phyloP scores from a whole-genome alignment of 1,284 basidiomycete species.

The Naganishia cerealis region DNA sequence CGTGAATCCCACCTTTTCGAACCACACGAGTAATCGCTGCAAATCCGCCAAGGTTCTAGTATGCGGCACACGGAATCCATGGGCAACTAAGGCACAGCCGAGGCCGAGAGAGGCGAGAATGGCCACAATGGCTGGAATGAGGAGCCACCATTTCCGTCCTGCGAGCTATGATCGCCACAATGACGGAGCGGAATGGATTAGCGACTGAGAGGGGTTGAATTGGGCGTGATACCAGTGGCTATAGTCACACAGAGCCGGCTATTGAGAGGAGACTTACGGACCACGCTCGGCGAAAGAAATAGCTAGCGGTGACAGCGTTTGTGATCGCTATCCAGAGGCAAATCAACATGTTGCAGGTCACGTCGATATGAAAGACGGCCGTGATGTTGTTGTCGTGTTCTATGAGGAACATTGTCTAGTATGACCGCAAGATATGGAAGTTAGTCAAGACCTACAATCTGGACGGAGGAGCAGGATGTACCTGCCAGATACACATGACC shows the following conservation, averaged over 20 bases:
- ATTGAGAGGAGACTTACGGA: not conserved
- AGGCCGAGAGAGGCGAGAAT: constrained; percentile 17
- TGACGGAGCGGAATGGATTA: not conserved
- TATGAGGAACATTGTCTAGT: constrained; percentile 19
- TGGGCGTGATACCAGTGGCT: not conserved
- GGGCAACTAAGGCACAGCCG: constrained; percentile 7
- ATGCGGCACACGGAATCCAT: constrained; percentile 12
- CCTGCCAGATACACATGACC: constrained; percentile 25
- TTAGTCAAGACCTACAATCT: not conserved
- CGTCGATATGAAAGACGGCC: constrained; percentile 9
- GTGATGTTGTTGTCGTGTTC: constrained; percentile 19
- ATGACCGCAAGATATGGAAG: not conserved
- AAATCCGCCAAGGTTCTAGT: not conserved
- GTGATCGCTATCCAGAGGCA: constrained; percentile 23
- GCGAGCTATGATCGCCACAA: not conserved
- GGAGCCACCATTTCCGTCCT: constrained; percentile 23
- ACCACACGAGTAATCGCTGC: constrained; percentile 1
- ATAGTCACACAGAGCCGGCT: not conserved
- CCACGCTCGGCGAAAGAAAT: constrained; percentile 22
- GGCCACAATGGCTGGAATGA: constrained; percentile 6
- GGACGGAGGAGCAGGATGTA: not conserved
- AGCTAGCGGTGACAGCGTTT: constrained; percentile 12
- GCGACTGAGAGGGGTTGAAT: not conserved
- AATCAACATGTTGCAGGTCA: constrained; percentile 24
- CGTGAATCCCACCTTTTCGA: not conserved